Evolutionary conservation across 2,329 filamentous ascomycete species (phyloP).

Genomic region (Ploettnerulaceae sp.): DNA sequence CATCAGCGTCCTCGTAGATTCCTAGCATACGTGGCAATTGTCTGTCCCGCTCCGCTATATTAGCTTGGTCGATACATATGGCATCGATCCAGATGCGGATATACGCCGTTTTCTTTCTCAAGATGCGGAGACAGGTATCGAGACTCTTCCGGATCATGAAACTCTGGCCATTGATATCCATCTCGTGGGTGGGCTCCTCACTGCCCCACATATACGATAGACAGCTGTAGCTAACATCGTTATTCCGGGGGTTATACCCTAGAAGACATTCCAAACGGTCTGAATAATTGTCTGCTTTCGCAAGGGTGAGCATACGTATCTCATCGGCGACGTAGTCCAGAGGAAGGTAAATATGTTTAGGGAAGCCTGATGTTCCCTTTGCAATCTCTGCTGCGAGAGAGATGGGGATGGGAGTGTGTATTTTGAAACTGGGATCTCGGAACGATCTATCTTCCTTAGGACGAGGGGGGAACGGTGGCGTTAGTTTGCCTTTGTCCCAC

Average conservation of each 20-base stretch:
- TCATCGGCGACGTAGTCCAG: constrained; percentile 13
- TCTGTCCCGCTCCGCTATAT: constrained; percentile 9
- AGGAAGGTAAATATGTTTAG: constrained; percentile 10
- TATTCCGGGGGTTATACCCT: constrained; percentile 9
- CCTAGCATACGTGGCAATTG: constrained; percentile 16
- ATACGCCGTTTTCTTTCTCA: background rate
- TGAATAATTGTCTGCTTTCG: constrained; percentile 6
- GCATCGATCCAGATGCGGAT: constrained; percentile 17
- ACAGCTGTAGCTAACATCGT: constrained; percentile 7
- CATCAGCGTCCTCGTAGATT: constrained; percentile 14
- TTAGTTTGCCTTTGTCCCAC: constrained; percentile 10
- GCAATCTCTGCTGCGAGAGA: background rate
- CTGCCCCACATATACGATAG: constrained; percentile 17
- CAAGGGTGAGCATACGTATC: constrained; percentile 7
- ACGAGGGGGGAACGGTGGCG: constrained; percentile 2
- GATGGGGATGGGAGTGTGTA: constrained; percentile 8
- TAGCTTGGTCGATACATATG: constrained; percentile 17
- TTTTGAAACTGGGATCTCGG: background rate
- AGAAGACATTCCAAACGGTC: constrained; percentile 8
- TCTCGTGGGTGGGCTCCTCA: constrained; percentile 4
- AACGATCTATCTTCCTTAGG: background rate
- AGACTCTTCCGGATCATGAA: constrained; percentile 14
- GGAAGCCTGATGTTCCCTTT: background rate
- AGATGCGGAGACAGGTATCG: constrained; percentile 3
- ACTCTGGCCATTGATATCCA: constrained; percentile 12